Base-by-base conservation (phyloP, 768 basidiomycete genomes). In the Serendipita indica region DNA sequence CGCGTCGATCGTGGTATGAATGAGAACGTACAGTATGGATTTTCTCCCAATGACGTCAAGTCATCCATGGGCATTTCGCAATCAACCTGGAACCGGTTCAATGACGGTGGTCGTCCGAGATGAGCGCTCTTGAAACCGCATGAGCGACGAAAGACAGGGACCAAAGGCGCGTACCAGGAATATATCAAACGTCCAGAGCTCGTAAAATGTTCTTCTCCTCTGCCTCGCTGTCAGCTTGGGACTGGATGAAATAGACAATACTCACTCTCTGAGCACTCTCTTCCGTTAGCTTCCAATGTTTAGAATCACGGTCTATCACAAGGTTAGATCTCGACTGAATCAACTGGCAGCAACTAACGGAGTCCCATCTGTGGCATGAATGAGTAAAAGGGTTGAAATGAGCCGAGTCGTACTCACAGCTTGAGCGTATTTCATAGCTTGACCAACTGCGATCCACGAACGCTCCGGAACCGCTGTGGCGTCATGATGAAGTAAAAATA, bases 341-440 rank as follows among this genome's bases (percentile, higher is more conserved):
- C 49, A 27, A 1, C 16, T 16, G 5, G 6, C 7, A n/a, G 27
- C 30, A 30, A 12, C 49, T 25, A 22, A 54, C 49, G 49, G n/a
- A 54, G 49, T 54, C 49, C 49, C 49, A 54, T 54, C 49, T 54
- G 30, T n/a, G n/a, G n/a, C n/a, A n/a, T n/a, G n/a, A n/a, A n/a
- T n/a, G n/a, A n/a, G n/a, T n/a, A n/a, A n/a, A n/a, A n/a, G n/a
- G n/a, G n/a, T n/a, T n/a, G n/a, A n/a, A n/a, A n/a, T n/a, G n/a
- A n/a, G n/a, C n/a, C n/a, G n/a, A n/a, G 16, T 18, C n/a, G 16
- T 10, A 54, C 49, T 4, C 32, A 54, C 49, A 6, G 49, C 49
- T 54, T 54, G 49, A 5, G 49, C 49, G 32, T 32, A 54, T 54
- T 32, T 54, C 49, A 54, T 54, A 7, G 49, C 49, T 3, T 16